Base-by-base conservation (phyloP, 164 flowering plant species). In the Cinnamomum micranthum region DNA sequence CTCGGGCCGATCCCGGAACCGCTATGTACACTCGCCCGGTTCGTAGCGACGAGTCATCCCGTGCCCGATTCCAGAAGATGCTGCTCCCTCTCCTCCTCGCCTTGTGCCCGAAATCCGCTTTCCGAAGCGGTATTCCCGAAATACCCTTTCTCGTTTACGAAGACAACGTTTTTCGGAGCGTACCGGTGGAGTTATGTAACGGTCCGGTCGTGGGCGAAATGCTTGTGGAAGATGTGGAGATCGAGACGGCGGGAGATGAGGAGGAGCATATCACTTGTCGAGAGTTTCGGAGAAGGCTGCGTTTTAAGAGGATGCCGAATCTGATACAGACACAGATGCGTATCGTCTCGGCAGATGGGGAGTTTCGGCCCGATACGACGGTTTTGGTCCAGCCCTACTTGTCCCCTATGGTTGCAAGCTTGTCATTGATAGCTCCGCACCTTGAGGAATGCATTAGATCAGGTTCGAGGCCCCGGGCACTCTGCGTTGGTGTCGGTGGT, bases 221-320 rank as follows among this genome's bases (percentile, higher is more conserved):
- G 92, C 73, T 91, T 55, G 86, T 94, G 13, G 98, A 94, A 77
- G 91, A 94, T 77, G 89, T 92, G 60, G 92, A 91, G 77, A 80
- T 91, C 2, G 60, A 69, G 19, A 14, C 15, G 6, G 31, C 20
- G 0, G 23, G 50, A 20, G 87, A 86, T 76, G 41, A 50, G 60
- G 71, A n/a, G 15, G 69, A 69, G 67, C 51, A 19, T 14, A 0
- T 41, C 72, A 50, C 19, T 13, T 31, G 35, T 31, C 35, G 31
- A 10, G 69, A 76, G 23, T 88, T 88, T 79, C 80, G 94, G 80
- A 89, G 98, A 86, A 84, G 98, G 73, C 80, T 94, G 84, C 87
- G 97, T 82, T 92, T 93, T 76, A 95, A 89, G 78, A 81, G 97
- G 73, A 89, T 93, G 97, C 98, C 98, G 1, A 91, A 95, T 82